A percentile compares a stretch with the other conserved stretches of the same genome.
Conservation (phyloP, 2,329 filamentous ascomycete species). For the Arthrinium puccinioides region DNA sequence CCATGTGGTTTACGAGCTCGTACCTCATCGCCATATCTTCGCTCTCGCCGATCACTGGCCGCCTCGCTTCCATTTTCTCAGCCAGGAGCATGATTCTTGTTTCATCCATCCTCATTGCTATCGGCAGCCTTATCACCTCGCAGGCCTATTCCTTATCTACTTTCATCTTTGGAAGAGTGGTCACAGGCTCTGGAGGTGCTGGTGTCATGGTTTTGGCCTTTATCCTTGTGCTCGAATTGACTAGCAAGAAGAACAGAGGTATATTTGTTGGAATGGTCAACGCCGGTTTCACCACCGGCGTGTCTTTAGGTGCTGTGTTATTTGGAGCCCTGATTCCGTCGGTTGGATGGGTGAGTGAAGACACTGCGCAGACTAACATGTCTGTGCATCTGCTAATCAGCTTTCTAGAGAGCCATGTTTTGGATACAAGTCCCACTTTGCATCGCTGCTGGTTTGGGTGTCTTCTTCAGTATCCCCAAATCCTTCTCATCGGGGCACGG, state of each 20-base stretch:
- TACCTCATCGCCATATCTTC: constrained; percentile 60
- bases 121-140: constrained; percentile 60
- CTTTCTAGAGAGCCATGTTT: constrained; percentile 66
- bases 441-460: constrained; percentile 50
- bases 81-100: constrained; percentile 58
- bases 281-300: constrained; percentile 62
- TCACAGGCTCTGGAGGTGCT: constrained; percentile 63
- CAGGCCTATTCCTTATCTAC: constrained; percentile 47
- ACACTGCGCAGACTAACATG: constrained; percentile 4
- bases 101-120: constrained; percentile 48
- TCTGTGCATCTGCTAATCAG: constrained; percentile 7
- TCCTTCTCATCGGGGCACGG: constrained; percentile 20
- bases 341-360: constrained; percentile 68
- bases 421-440: constrained; percentile 62
- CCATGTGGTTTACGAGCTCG: constrained; percentile 74
- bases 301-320: constrained; percentile 64
- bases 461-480: constrained; percentile 61
- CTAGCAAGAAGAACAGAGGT: constrained; percentile 59
- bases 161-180: constrained; percentile 62
- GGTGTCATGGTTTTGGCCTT: constrained; percentile 67
- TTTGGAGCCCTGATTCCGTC: constrained; percentile 56
- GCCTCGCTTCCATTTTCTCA: constrained; percentile 67
- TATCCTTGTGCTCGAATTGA: constrained; percentile 70
- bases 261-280: constrained; percentile 70
- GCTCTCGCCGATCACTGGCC: constrained; percentile 62